Evolutionary conservation across 371 early-diverging fungal species (phyloP).

Genomic region (Chytridium lagenaria): DNA sequence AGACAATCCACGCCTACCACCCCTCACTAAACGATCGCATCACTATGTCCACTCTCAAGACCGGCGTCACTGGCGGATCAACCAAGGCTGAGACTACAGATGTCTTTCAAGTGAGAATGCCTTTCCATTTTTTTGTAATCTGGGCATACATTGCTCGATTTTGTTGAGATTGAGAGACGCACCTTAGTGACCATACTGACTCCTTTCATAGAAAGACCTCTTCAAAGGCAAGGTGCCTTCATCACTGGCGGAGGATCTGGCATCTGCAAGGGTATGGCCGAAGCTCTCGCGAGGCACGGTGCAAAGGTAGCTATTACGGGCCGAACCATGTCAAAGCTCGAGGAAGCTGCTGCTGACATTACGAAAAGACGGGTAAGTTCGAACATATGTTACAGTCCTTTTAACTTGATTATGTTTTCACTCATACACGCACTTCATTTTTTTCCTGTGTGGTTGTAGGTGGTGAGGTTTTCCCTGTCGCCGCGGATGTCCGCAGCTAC

Average conservation of each 20-base stretch:
- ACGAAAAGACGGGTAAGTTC: constrained; percentile 60
- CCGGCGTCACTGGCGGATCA: constrained; percentile 20
- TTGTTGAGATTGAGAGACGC: no score
- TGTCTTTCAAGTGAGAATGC: constrained; percentile 7
- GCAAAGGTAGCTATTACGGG: constrained; percentile 64
- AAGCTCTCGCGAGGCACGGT: constrained; percentile 75
- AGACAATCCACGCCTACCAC: no score
- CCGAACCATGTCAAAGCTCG: constrained; percentile 58
- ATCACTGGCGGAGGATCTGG: constrained; percentile 73
- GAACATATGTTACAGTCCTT: not conserved
- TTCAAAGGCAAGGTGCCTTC: constrained; percentile 65
- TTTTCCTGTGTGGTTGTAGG: not conserved
- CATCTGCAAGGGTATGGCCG: constrained; percentile 81
- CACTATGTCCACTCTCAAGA: constrained; percentile 17
- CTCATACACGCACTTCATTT: not conserved
- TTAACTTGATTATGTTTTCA: not conserved
- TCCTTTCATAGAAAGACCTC: constrained; percentile 26
- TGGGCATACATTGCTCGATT: no score
- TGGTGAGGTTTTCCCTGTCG: constrained; percentile 29
- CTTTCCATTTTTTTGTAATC: not conserved
- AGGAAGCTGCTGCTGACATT: constrained; percentile 74
- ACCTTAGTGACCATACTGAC: no score
- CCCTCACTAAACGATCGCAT: no score
- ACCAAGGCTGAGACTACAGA: constrained; percentile 22
- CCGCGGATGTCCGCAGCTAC: constrained; percentile 62